Evolutionary conservation across 805 yeast species (phyloP), one percentile per base, ranked within the genome.

Genomic region (Saccharomycopsis sp.): DNA sequence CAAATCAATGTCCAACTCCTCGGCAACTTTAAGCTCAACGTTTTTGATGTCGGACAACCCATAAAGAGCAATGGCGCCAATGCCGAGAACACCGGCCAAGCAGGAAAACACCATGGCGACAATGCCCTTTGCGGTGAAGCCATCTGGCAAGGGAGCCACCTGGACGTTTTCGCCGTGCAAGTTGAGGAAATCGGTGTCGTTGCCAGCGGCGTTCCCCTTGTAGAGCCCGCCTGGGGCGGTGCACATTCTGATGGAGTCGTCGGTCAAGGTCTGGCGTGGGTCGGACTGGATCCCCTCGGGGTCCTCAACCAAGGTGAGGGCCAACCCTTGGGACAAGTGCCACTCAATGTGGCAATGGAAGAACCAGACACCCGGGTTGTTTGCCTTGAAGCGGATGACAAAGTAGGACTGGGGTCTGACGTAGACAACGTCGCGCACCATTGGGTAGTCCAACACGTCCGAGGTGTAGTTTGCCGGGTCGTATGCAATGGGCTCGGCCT

Each of bases 261-360:
- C 77, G 27, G 88, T 70, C 38, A 88, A 56, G 39, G 67, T 67
- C 62, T 82, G 83, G 12, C 62, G 45, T 41, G 62, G 52, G 42
- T 67, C 65, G 15, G 59, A 60, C 59, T 79, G 85, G 37, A 89
- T 68, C 42, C 69, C 69, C 8, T 59, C 51, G 21, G 98, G 98
- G 42, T 86, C 95, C 65, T 89, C 98, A 41, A 89, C 64, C 33
- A 92, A 65, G 8, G 70, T 67, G 42, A 87, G 53, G 9, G 94
- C 94, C 53, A 89, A 72, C 56, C 98, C 98, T 68, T 92, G 97
- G 55, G 78, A 72, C 69, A 89, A 73, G 67, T 92, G 98, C 98
- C 98, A 89, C 61, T 92, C 97, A 55, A 92, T 82, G 61, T 89
- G 98, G 64, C 98, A 89, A 67, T 89, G 98, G 94, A 92, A 92